Evolutionary conservation across 2,329 filamentous ascomycete genomes (phyloP), one percentile per base, ranked within the genome.

Genomic region (Trichophyton simii): DNA sequence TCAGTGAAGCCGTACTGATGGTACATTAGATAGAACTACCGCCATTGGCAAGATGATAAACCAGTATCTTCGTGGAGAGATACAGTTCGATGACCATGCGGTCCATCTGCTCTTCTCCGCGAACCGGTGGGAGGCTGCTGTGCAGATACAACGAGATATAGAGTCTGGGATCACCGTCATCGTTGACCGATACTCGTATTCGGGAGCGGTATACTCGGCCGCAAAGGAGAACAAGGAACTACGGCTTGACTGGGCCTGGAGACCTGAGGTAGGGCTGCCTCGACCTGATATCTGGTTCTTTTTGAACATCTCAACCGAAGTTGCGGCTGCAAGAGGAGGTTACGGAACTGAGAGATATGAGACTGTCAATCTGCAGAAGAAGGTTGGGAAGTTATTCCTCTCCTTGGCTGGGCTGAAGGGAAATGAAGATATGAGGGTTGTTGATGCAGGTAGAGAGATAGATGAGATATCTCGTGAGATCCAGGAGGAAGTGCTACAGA

Each of bases 131-230:
- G 91, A 96, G 71, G 73, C 78, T 46, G 74, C 76, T 13, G 70
- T 70, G 31, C 68, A 68, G 50, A 79, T 80, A 41, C 68, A 73
- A 38, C 63, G 71, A 42, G 73, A 77, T 60, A 77, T 96, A 4
- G 75, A 78, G 0, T 73, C 78, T 1, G 91, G 92, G 7, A 85
- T 80, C 20, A 94, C 84, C 0, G 81, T 99, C 36, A 79, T 99
- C 44, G 86, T 92, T 66, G 94, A 99, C 74, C 86, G 94, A 57
- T 99, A 97, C 77, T 95, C 95, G 72, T 92, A 96, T 78, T 94
- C 88, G 20, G 94, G 94, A 60, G 88, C 91, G 62, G 90, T 96
- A 58, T 99, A 97, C 77, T 90, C 87, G 25, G 89, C 90, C 0
- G 92, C 94, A 2, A 97, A 97, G 72, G 79, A 83, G 52, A 89